phyloP scores from a whole-genome alignment of 2,329 filamentous ascomycete species.

The Fusarium sp. region DNA sequence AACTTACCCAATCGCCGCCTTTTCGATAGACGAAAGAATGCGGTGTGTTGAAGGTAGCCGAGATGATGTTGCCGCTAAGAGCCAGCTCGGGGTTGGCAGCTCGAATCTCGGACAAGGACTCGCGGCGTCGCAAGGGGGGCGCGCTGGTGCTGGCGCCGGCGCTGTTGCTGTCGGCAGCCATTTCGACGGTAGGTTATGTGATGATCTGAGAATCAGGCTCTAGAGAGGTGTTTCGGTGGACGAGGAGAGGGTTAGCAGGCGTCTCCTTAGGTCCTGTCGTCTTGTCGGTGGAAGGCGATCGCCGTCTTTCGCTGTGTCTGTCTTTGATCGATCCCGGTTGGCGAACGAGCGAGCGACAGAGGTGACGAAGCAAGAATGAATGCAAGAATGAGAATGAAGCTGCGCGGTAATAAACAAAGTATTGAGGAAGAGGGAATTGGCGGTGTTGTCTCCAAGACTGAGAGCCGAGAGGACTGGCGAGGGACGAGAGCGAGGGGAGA shows the following conservation, averaged over 20 bases:
- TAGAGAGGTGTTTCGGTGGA: conserved; percentile 9
- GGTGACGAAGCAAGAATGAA: conserved; percentile 3
- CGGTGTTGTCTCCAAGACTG: conserved; percentile 1
- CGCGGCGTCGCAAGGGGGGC: conserved; percentile 53
- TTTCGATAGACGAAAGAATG: conserved; percentile 66
- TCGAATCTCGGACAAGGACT: conserved; percentile 64
- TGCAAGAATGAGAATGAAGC: conserved; percentile 7
- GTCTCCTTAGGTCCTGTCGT: conserved; percentile 25
- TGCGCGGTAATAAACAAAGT: conserved; percentile 9
- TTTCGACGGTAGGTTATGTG: conserved; percentile 12
- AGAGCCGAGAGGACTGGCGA: neutral
- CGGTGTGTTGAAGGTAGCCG: conserved; percentile 69
- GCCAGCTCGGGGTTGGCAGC: conserved; percentile 63
- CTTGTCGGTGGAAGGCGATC: conserved; percentile 30
- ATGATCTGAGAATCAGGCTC: conserved; percentile 7
- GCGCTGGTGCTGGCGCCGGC: conserved; percentile 10
- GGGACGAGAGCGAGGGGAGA: conserved; percentile 1
- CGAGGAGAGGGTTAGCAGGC: conserved; percentile 19
- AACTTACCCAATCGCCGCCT: conserved; percentile 67
- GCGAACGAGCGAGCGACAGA: neutral
- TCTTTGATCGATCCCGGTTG: conserved; percentile 40
- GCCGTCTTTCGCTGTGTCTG: conserved; percentile 28
- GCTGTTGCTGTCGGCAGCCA: conserved; percentile 24
- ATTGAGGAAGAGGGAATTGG: conserved; percentile 13
- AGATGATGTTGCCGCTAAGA: conserved; percentile 71